Base-by-base conservation (phyloP, 148 eudicot species). In the Camellia japonica region DNA sequence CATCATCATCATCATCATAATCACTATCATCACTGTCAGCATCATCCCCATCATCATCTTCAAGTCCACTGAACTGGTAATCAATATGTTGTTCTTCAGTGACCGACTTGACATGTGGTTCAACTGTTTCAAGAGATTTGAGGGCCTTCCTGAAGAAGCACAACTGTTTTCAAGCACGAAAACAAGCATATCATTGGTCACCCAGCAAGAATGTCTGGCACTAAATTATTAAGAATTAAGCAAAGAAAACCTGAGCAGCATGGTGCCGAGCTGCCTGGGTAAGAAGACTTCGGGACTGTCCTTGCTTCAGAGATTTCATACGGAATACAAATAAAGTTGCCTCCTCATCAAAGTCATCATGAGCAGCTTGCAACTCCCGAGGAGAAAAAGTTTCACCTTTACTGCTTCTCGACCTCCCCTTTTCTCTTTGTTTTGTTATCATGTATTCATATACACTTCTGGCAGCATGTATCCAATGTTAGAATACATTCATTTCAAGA, bases 251-350 rank as follows among this genome's bases (percentile, higher is more conserved):
- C 98, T 96, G 99, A 81, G 98, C 94, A 86, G 97, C 91, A 90
- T 96, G 98, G 80, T 96, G 99, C 49, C 99, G 89, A 78, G 94
- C 91, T 79, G 98, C 97, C 91, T 96, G 99, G 16, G 99, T 96
- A 68, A 96, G 88, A 85, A 96, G 97, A 82, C 97, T 93, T 81
- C 95, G 88, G 69, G 97, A 92, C 86, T 93, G 99, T 46, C 98
- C 98, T 88, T 90, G 90, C 85, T 91, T 93, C 44, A 96, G 85
- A 73, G 99, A 96, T 75, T 93, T 93, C 83, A 96, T 83, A 62
- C 99, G 98, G 71, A 96, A 93, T 56, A 93, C 89, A 84, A 93
- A 90, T 56, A 92, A 80, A 41, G 94, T 89, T 43, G 97, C 97
- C 68, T 91, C 98, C 79, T 91, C 93, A 77, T 96, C 98, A 81